Evolutionary conservation across 805 yeast species (phyloP), one percentile per base, ranked within the genome.

Genomic region (Saccharomycopsis oosterbeekiorum): DNA sequence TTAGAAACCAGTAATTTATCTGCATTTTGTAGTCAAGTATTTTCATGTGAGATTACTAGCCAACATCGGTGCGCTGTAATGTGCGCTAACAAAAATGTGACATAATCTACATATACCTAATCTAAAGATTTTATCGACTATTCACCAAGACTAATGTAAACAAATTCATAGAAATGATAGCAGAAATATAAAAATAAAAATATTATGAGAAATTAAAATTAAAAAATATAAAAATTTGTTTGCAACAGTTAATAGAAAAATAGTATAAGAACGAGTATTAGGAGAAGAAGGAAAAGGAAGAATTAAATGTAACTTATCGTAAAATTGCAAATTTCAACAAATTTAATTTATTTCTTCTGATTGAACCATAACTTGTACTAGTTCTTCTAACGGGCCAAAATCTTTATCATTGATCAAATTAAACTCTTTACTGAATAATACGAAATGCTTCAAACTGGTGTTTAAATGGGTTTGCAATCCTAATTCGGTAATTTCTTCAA

Each of bases 391-490:
- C 0, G 99, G 99, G 47, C 97, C 99, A 69, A 83, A 90, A 74
- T 94, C 99, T 67, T 87, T 87, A 50, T 80, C 78, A 59, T 83
- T 82, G 17, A 94, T 81, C 69, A 94, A 78, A 56, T 83, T 80
- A 71, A 93, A 94, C 74, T 94, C 96, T 67, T 83, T 86, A 60
- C 89, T 82, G 71, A 94, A 93, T 65, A 93, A 77, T 34, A 91
- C 90, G 70, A 91, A 94, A 72, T 93, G 99, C 75, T 96, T 94
- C 69, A 93, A 83, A 68, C 96, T 87, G 5, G 99, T 93, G 71
- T 94, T 94, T 66, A 93, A 78, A 68, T 93, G 96, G 12, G 96
- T 88, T 71, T 92, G 97, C 68, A 93, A 76, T 1, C 97, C 97
- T 67, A 94, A 78, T 71, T 92, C 98, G 50, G 91, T 83, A 61